Conservation (phyloP, 441 rosid species). For the Gossypium laxum region DNA sequence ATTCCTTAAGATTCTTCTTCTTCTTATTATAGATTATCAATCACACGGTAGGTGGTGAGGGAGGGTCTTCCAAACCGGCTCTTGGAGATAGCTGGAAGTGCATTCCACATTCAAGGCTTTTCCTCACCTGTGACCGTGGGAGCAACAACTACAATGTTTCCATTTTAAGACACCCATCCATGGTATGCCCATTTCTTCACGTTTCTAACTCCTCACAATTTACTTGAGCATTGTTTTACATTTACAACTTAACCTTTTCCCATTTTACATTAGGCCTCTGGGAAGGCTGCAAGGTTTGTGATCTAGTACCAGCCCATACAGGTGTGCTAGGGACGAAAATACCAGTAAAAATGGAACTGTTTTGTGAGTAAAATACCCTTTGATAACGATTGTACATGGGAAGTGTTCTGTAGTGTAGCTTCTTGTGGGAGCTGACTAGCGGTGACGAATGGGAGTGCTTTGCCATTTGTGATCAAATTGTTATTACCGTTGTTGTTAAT, state of each 20-base stretch:
- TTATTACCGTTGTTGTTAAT: background rate
- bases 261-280: background rate
- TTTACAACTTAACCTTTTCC: background rate
- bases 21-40: constrained; percentile 48
- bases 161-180: constrained; percentile 56
- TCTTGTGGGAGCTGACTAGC: too few species aligned
- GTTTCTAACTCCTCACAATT: background rate
- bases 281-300: constrained; percentile 7
- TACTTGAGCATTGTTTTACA: background rate
- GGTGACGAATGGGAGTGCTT: background rate
- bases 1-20: constrained; percentile 1
- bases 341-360: background rate
- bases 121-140: constrained; percentile 35
- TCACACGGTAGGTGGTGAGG: constrained; percentile 71
- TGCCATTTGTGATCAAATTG: background rate
- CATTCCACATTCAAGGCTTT: constrained; percentile 66
- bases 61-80: constrained; percentile 60
- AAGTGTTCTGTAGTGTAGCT: background rate
- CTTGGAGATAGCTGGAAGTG: constrained; percentile 85
- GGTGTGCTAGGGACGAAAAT: background rate
- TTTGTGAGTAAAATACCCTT: background rate
- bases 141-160: constrained; percentile 31
- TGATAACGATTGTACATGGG: background rate
- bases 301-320: background rate
- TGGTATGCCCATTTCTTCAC: constrained; percentile 27